phyloP scores from a whole-genome alignment of 2,329 filamentous ascomycete species.

The Tricladium varicosporioides region DNA sequence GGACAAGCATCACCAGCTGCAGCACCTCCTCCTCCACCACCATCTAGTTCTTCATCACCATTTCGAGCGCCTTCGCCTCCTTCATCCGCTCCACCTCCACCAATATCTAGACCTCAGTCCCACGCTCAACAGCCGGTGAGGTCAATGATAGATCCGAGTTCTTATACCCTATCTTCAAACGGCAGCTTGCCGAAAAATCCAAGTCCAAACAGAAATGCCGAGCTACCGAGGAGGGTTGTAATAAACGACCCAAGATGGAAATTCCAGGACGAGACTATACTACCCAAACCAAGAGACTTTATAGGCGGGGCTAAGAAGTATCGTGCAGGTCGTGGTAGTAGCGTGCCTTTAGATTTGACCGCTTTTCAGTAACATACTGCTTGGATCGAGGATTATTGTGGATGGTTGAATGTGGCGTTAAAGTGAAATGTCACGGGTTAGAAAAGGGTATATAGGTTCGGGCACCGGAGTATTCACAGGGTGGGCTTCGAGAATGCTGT shows the following conservation, averaged over 20 bases:
- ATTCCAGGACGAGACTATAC: constrained; percentile 76
- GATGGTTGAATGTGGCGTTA: constrained; percentile 8
- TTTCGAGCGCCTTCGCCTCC: constrained; percentile 38
- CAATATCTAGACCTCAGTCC: constrained; percentile 35
- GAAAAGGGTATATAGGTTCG: not conserved
- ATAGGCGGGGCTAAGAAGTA: constrained; percentile 74
- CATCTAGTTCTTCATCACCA: constrained; percentile 36
- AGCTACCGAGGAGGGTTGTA: constrained; percentile 44
- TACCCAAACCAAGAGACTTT: constrained; percentile 85
- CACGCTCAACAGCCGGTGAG: constrained; percentile 46
- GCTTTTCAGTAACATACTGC: constrained; percentile 35
- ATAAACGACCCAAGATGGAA: constrained; percentile 82
- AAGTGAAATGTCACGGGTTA: constrained; percentile 3
- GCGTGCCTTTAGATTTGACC: constrained; percentile 83
- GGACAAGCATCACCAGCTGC: constrained; percentile 41
- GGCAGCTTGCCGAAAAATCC: constrained; percentile 49
- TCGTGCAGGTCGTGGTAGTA: constrained; percentile 87
- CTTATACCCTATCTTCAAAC: constrained; percentile 70
- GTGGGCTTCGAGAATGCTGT: not conserved
- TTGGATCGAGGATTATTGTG: constrained; percentile 3
- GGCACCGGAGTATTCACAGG: constrained; percentile 3
- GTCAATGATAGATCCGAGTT: constrained; percentile 70
- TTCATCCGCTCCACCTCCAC: constrained; percentile 43
- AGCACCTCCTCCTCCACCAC: constrained; percentile 38
- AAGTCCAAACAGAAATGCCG: constrained; percentile 42